Percentiles rank a stretch among this genome's conserved stretches.
Conservation (phyloP, 1,139 yeast species). For the Debaryomyces fabryi region DNA sequence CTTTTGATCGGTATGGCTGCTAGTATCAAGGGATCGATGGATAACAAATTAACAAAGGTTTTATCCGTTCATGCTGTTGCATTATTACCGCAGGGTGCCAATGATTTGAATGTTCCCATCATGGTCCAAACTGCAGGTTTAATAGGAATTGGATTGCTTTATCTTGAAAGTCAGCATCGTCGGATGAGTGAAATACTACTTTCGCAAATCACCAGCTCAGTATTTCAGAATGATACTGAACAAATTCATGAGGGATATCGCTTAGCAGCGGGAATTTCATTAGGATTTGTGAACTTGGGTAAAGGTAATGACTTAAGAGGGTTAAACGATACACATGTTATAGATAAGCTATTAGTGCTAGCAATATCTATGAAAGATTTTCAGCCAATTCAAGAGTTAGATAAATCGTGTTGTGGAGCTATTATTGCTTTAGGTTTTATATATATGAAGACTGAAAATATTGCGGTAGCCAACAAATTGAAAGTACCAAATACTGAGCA, state of each 20-base stretch:
- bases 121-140: slow-evolving; percentile 92
- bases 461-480: slow-evolving; percentile 63
- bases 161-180: slow-evolving; percentile 76
- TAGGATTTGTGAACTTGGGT: slow-evolving; percentile 87
- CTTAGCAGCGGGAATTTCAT: slow-evolving; percentile 83
- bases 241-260: slow-evolving; percentile 80
- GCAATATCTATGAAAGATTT: slow-evolving; percentile 69
- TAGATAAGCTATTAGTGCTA: slow-evolving; percentile 63
- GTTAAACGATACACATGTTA: slow-evolving; percentile 67
- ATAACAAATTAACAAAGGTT: slow-evolving; percentile 84
- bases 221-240: slow-evolving; percentile 58
- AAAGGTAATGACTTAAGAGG: slow-evolving; percentile 68
- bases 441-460: slow-evolving; percentile 68
- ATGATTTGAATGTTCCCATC: slow-evolving; percentile 80
- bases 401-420: slow-evolving; percentile 82
- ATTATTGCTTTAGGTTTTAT: slow-evolving; percentile 75
- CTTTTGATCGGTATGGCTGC: slow-evolving; percentile 92
- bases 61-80: slow-evolving; percentile 94
- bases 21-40: slow-evolving; percentile 81
- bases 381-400: slow-evolving; percentile 65
- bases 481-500: slow-evolving; percentile 64
- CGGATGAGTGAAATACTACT: slow-evolving; percentile 84
- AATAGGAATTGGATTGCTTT: slow-evolving; percentile 85
- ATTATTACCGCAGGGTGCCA: slow-evolving; percentile 85
- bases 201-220: slow-evolving; percentile 62